phyloP scores from a whole-genome alignment of 768 basidiomycete species.

The Amanita muscaria region DNA sequence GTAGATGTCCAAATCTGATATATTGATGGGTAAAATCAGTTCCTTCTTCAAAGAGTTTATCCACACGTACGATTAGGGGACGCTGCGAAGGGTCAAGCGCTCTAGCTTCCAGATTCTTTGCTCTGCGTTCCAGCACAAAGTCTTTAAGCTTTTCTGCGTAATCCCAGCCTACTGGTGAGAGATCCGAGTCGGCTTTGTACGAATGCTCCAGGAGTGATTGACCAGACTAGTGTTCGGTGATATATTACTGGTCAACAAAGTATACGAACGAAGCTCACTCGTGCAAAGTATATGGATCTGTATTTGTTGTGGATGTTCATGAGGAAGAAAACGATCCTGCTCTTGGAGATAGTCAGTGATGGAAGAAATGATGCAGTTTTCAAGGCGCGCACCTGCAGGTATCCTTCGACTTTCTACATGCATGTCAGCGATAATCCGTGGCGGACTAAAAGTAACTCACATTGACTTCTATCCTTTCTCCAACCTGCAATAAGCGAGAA shows the following conservation, averaged over 20 bases:
- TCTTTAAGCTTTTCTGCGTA: conserved; percentile 87
- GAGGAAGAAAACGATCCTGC: conserved; percentile 93
- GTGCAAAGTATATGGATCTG: conserved; percentile 92
- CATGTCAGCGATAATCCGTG: neutral
- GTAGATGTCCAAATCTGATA: conserved; percentile 94
- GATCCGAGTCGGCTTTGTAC: conserved; percentile 95
- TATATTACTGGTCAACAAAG: neutral
- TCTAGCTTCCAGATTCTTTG: conserved; percentile 64
- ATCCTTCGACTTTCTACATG: conserved; percentile 72
- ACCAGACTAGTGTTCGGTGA: conserved; percentile 63
- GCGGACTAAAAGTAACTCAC: conserved; percentile 30
- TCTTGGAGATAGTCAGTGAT: conserved; percentile 34
- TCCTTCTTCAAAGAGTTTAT: neutral
- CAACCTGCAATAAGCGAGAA: conserved; percentile 46
- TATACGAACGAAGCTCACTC: conserved; percentile 42
- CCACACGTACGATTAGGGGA: conserved; percentile 51
- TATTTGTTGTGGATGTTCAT: conserved; percentile 98
- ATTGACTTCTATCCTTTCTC: conserved; percentile 94
- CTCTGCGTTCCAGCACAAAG: conserved; percentile 78
- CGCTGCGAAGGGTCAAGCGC: conserved; percentile 54
- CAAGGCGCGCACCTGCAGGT: conserved; percentile 54
- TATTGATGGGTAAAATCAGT: neutral
- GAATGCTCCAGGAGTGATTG: conserved; percentile 98
- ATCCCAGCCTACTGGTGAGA: conserved; percentile 92
- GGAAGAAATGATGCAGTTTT: neutral